Evolutionary conservation across 2,329 filamentous ascomycete species (phyloP), one percentile per base, ranked within the genome.

Genomic region (Hypoxylon sp.): DNA sequence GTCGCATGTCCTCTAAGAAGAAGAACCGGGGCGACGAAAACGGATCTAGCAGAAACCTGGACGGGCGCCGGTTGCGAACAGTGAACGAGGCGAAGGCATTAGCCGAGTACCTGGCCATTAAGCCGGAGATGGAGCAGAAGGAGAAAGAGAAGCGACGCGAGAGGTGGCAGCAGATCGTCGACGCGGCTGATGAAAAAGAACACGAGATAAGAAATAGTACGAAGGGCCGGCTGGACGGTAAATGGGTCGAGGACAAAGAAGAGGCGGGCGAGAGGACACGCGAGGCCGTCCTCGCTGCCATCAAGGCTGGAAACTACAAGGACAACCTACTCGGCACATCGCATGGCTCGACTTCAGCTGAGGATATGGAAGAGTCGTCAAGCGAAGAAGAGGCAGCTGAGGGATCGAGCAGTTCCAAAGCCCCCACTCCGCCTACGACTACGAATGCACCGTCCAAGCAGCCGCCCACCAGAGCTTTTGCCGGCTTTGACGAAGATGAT

Each of bases 1-100:
- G 96, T 41, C 94, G 96, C 80, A 99, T 99, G 95, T 97, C 93
- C 2, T 94, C 92, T n/a, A 87, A 87, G 72, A 96, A 96, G 84
- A 90, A 90, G 73, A 90, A 90, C 58, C 88, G 91, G 71, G 89
- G 88, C 55, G 93, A 97, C 37, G 89, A 93, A 65, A 94, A 96
- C 73, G 94, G 89, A 22, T 97, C 94, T 2, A 97, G 92, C 74
- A 89, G 95, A 67, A 99, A 98, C 70, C 84, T 99, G 1, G 95
- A 98, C 73, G 95, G 95, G 0, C 89, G 95, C 20, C 87, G 95
- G 59, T 78, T 99, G 57, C 89, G 96, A 52, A 98, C 95, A 1
- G 92, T 98, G 26, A 94, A 91, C 37, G 95, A 99, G 76, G 95
- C 95, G 32, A 99, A 99, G 78, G 92, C 93, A 1, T 83, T 99